phyloP scores from a whole-genome alignment of 2,329 filamentous ascomycete species.

The Alternaria rosae region DNA sequence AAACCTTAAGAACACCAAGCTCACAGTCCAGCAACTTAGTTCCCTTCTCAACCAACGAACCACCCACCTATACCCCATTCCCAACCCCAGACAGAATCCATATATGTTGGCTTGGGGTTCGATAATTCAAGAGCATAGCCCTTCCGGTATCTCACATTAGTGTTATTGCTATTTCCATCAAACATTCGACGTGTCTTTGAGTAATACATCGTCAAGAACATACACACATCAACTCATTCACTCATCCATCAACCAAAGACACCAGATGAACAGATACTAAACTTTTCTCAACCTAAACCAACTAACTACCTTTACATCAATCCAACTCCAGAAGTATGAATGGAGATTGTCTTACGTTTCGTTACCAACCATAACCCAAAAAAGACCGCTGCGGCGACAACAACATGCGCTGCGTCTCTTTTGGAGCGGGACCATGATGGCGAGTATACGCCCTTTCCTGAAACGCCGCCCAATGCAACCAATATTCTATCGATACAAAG shows the following conservation, averaged over 20 bases:
- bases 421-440: not conserved
- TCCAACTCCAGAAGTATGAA: not conserved
- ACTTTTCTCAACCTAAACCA: not conserved
- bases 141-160: not conserved
- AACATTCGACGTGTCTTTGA: not conserved
- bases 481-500: slow-evolving; percentile 19
- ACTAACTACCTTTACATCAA: not conserved
- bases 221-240: not conserved
- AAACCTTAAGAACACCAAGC: not conserved
- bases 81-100: no score
- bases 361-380: not conserved
- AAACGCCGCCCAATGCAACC: slow-evolving; percentile 18
- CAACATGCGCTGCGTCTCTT: not conserved
- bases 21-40: not conserved
- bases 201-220: not conserved
- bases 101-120: not conserved
- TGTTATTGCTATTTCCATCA: not conserved
- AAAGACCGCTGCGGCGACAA: not conserved
- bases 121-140: not conserved
- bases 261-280: not conserved
- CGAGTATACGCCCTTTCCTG: no score
- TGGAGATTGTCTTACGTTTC: not conserved
- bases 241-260: not conserved
- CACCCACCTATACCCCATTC: no score
- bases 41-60: no score